Evolutionary conservation across 306 rosid genomes (phyloP).

Genomic region (Herpetospermum pedunculosum): DNA sequence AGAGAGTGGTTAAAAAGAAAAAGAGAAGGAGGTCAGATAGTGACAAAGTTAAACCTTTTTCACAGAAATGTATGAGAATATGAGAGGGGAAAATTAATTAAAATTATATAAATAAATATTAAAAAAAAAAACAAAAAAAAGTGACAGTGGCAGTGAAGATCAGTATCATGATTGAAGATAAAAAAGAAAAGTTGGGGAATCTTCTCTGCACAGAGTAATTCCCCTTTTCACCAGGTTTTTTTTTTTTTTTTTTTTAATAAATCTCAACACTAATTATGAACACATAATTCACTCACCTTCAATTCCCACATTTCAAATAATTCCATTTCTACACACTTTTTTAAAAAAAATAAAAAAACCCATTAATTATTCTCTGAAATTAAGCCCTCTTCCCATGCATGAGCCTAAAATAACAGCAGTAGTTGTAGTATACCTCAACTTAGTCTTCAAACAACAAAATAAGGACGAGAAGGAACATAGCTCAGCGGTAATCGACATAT

Average conservation of each 20-base stretch:
- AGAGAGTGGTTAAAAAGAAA: conserved; percentile 49
- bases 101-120: not conserved
- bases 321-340: no score
- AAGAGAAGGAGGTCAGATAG: conserved; percentile 50
- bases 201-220: conserved; percentile 46
- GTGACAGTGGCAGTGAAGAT: conserved; percentile 22
- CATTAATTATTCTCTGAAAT: no score
- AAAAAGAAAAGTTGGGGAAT: conserved; percentile 61
- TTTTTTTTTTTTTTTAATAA: not conserved
- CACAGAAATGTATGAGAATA: conserved; percentile 97
- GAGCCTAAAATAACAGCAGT: no score
- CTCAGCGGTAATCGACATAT: no score
- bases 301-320: no score
- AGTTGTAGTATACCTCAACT: no score
- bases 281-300: not conserved
- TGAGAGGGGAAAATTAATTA: conserved; percentile 20
- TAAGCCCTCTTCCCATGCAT: no score
- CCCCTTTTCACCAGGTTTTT: conserved; percentile 4
- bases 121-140: conserved; percentile 42
- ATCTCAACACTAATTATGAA: not conserved
- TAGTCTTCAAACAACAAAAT: no score
- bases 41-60: conserved; percentile 82
- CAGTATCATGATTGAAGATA: conserved; percentile 63
- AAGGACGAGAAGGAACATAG: no score
- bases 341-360: no score